Base-by-base conservation (phyloP, 2,329 filamentous ascomycete species). In the Colletotrichum chrysophilum region DNA sequence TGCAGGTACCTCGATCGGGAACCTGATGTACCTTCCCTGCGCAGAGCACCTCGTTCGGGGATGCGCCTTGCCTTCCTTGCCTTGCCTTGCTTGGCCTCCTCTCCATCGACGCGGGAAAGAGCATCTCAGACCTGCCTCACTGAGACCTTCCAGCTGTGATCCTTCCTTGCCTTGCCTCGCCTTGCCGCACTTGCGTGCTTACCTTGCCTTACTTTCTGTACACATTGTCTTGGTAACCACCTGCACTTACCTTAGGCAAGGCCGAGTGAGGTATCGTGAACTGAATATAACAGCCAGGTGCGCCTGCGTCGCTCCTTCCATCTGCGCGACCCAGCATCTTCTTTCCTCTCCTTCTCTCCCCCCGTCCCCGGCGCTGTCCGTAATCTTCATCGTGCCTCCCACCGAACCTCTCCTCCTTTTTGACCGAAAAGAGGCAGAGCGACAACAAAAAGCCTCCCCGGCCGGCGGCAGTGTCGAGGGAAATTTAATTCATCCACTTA, bases 391-490 rank as follows among this genome's bases (percentile, higher is more conserved):
- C 36, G 65, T 55, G 70, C 65, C 58, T 48, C 66, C 65, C 48
- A 21, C 58, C 61, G 14, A 43, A 43, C 32, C 32, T 52, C 70
- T 61, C 55, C 66, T 28, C 65, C 65, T 72, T 69, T 36, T 61
- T 64, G 34, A 38, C 34, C 61, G 61, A 64, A 64, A 24, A 24
- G 32, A 64, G 34, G 61, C 12, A 43, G 34, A 62, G 32, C 61
- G 55, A 64, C 21, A 68, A 61, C 32, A 28, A 14, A n/a, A 38
- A 64, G 52, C 68, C 68, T 34, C 68, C 36, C 68, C 55, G 68
- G 72, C 52, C 43, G 72, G 55, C 61, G 62, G 72, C 72, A 72
- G 62, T 67, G 72, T 75, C 72, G 38, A 71, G 62, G 68, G 68
- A 66, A 43, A 66, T 71, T 66, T 71, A 62, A 75, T 72, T 30